Evolutionary conservation across 805 yeast genomes (phyloP), one percentile per base, ranked within the genome.

Genomic region (Schwanniomyces polymorphus): DNA sequence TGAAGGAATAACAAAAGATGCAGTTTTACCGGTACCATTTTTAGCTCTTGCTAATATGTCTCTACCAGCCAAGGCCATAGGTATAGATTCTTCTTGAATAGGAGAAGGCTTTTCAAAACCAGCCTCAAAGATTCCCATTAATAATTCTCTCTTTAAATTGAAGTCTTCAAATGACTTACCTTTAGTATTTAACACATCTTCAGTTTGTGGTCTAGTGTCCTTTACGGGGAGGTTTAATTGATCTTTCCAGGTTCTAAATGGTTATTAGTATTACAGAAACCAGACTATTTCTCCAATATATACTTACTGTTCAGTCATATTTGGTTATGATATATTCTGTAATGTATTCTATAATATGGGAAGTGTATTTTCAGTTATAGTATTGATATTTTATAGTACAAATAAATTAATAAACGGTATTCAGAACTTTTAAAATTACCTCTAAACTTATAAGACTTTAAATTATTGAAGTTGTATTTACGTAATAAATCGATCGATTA

Each of bases 41-140:
- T 94, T 94, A 38, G 99, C 98, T 73, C 99, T 82, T 12, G 99
- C 99, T 53, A 94, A 79, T 50, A 94, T 87, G 68, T 94, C 99
- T 72, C 97, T 84, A 44, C 98, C 98, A 46, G 94, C 86, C 39
- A 94, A 78, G 0, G 97, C 97, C 61, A 90, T 89, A 2, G 99
- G 99, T 48, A 94, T 94, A 7, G 96, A 82, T 67, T 91, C 98
- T 70, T 92, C 97, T 70, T 94, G 99, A 64, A 94, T 91, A 16
- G 99, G 99, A 27, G 97, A 88, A 5, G 99, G 99, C 63, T 88
- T 90, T 67, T 94, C 99, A 63, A 94, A 94, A 42, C 99, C 99
- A 1, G 98, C 98, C 70, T 94, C 99, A 67, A 91, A 94, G 55
- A 94, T 92, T 29, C 99, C 99, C 99, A 94, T 94, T 64, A 94